These are phyloP conservation scores for Suhomyces emberorum DNA, from an alignment of 805 yeast species.

Conservation along the genomic window DNA sequence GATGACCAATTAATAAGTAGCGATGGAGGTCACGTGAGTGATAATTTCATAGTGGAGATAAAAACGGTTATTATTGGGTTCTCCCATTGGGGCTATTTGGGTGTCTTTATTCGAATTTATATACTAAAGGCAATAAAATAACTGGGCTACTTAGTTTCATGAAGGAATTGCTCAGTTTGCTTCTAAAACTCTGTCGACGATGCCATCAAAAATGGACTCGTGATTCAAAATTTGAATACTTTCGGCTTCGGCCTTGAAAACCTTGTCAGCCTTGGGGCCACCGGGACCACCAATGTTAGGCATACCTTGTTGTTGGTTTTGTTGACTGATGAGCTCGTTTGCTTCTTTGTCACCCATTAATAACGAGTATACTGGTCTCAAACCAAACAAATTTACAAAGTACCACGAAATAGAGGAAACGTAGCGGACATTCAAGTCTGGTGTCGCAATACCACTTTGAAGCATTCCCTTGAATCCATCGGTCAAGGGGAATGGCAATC, in stretches of 20 bases:
- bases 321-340: slow-evolving; percentile 43
- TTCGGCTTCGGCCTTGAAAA: slow-evolving; percentile 71
- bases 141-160: no score
- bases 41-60: slow-evolving; percentile 3
- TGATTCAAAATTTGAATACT: slow-evolving; percentile 63
- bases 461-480: slow-evolving; percentile 87
- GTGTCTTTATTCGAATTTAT: no score
- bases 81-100: no score
- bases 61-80: no score
- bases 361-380: slow-evolving; percentile 73
- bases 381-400: slow-evolving; percentile 80
- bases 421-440: slow-evolving; percentile 85
- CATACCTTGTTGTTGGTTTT: slow-evolving; percentile 34
- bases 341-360: slow-evolving; percentile 53
- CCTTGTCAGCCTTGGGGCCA: slow-evolving; percentile 57
- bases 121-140: no score
- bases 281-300: slow-evolving; percentile 51
- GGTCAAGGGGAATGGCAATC: slow-evolving; percentile 87
- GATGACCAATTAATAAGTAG: background rate
- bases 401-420: slow-evolving; percentile 96
- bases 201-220: slow-evolving; percentile 48
- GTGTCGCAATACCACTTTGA: slow-evolving; percentile 81
- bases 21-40: background rate
- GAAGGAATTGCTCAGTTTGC: no score
- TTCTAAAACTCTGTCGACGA: slow-evolving; percentile 54